Evolutionary conservation across 495 filamentous ascomycete species (phyloP), one percentile per base, ranked within the genome.

Genomic region (Podospora australis): DNA sequence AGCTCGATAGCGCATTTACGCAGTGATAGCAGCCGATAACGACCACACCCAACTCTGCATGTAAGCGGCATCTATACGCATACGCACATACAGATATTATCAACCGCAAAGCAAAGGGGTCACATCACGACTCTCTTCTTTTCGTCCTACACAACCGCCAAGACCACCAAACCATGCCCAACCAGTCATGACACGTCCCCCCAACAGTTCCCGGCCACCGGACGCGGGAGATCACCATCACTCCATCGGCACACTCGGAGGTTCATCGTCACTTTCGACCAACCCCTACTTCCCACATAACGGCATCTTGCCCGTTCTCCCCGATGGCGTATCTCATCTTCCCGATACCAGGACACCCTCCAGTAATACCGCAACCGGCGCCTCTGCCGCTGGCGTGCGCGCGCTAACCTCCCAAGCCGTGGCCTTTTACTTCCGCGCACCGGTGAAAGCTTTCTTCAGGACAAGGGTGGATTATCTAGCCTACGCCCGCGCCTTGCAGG

Each of bases 351-450:
- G 66, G 39, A 40, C 76, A 20, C 70, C 76, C 24, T 72, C 73
- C 46, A 82, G 74, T 55, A 84, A 87, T 77, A 85, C 87, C 19
- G 84, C 87, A 10, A 90, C 85, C 58, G 72, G 62, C 38, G 72
- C 82, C 5, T 84, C 86, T 22, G 88, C 88, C 11, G 89, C 90
- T 8, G 78, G 86, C 25, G 83, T 86, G 35, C 83, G 90, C 44
- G 88, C 89, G 21, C 58, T 94, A 46, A 86, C 81, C 56, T 81
- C 87, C 3, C 86, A 90, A 56, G 64, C 84, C 39, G 73, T 95
- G 34, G 82, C 88, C 20, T 94, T 95, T 55, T 96, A 92, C 64
- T 96, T 95, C 56, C 72, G 90, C 49, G 86, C 87, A 2, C 90
- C 90, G 2, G 82, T 87, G 23, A 94, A 94, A 63, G 84, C 88